Evolutionary conservation across 257 asterid genomes (phyloP).

Genomic region (Agastache rugosa): DNA sequence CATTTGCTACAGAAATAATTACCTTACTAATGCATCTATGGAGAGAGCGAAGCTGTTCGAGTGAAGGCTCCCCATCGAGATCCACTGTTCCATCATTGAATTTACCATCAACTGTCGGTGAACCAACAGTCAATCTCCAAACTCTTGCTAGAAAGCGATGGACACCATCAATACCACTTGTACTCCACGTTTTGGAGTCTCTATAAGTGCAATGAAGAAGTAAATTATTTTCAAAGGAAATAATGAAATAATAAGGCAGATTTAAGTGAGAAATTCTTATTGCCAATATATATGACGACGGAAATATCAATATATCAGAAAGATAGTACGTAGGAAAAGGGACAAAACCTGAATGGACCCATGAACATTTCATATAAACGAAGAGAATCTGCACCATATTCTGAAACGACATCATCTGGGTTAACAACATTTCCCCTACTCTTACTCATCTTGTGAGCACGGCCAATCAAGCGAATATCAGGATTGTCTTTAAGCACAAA

Average conservation of each 20-base stretch:
- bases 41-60: slow-evolving; percentile 78
- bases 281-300: neutral
- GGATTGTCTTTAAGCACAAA: slow-evolving; percentile 86
- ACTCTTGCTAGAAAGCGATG: slow-evolving; percentile 91
- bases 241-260: neutral
- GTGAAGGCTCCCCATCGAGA: slow-evolving; percentile 69
- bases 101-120: slow-evolving; percentile 72
- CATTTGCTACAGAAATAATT: slow-evolving; percentile 9
- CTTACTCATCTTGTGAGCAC: slow-evolving; percentile 97
- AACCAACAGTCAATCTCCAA: slow-evolving; percentile 90
- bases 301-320: neutral
- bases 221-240: slow-evolving; percentile 13
- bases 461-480: slow-evolving; percentile 68
- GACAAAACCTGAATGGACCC: slow-evolving; percentile 91
- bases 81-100: slow-evolving; percentile 67
- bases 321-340: slow-evolving; percentile 27
- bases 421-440: slow-evolving; percentile 96
- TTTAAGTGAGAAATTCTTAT: neutral
- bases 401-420: slow-evolving; percentile 92
- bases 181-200: slow-evolving; percentile 97
- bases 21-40: slow-evolving; percentile 93
- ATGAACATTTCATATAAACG: slow-evolving; percentile 98
- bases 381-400: slow-evolving; percentile 97
- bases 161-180: slow-evolving; percentile 97
- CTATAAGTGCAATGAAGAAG: slow-evolving; percentile 47